A percentile compares a stretch with the other conserved stretches of the same genome.
phyloP scores from a whole-genome alignment of 2,329 filamentous ascomycete species.

The Alternaria ethzedia region DNA sequence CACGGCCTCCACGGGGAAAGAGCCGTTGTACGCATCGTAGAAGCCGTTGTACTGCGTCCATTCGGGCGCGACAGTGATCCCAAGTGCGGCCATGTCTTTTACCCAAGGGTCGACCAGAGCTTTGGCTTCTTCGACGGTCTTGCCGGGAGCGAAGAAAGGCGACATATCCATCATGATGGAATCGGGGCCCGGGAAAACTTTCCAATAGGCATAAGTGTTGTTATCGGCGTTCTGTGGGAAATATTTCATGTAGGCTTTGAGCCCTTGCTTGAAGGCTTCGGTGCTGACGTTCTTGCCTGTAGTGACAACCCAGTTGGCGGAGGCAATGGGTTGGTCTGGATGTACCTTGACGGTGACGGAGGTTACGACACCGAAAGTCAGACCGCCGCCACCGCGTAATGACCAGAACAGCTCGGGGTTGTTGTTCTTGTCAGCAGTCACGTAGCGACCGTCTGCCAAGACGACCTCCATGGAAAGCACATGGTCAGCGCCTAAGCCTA shows the following conservation, averaged over 20 bases:
- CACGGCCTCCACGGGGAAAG: background rate
- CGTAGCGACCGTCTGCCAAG: conserved; percentile 29
- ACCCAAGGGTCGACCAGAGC: background rate
- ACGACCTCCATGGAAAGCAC: conserved; percentile 34
- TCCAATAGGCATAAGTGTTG: background rate
- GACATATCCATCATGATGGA: background rate
- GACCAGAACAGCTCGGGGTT: conserved; percentile 7
- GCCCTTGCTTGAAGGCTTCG: background rate
- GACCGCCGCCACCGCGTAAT: background rate
- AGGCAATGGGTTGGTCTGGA: background rate
- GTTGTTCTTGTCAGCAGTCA: conserved; percentile 27
- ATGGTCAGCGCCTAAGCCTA: conserved; percentile 44
- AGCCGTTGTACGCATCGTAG: background rate
- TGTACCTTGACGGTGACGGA: background rate
- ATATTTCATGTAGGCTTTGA: background rate
- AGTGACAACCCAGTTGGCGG: background rate
- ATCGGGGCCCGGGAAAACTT: background rate
- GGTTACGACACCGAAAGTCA: background rate
- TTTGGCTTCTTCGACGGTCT: background rate
- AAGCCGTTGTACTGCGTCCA: background rate
- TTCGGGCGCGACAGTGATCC: background rate
- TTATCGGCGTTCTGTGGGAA: background rate
- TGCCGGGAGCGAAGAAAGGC: background rate
- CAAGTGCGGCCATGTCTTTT: background rate
- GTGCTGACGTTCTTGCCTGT: background rate